These are phyloP conservation scores for Trypanosoma congolense DNA, from an alignment of 208 protist species.

Conservation along the genomic window DNA sequence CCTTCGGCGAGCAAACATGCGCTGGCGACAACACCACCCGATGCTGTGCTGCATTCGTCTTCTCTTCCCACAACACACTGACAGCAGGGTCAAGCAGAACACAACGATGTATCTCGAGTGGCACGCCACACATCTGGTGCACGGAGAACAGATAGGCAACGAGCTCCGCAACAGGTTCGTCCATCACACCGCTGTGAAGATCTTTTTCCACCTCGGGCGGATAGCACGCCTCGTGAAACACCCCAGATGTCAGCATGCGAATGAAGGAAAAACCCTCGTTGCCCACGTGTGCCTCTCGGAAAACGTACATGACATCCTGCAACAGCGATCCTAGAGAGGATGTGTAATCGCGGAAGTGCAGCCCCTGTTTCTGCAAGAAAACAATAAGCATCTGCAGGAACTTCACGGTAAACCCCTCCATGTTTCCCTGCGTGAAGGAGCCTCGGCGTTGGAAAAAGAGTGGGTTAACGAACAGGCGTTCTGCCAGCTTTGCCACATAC, in stretches of 20 bases:
- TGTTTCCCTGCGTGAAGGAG: slow-evolving; percentile 57
- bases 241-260: slow-evolving; percentile 66
- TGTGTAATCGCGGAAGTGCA: slow-evolving; percentile 72
- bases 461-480: slow-evolving; percentile 76
- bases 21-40: slow-evolving; percentile 74
- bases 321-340: slow-evolving; percentile 81
- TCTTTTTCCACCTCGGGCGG: slow-evolving; percentile 25
- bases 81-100: slow-evolving; percentile 75
- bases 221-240: slow-evolving; percentile 56
- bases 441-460: slow-evolving; percentile 78
- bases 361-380: slow-evolving; percentile 72
- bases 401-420: slow-evolving; percentile 70
- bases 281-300: slow-evolving; percentile 68
- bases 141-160: slow-evolving; percentile 77
- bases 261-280: slow-evolving; percentile 76
- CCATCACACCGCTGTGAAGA: slow-evolving; percentile 36
- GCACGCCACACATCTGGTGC: slow-evolving; percentile 65
- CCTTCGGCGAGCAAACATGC: slow-evolving; percentile 32
- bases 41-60: slow-evolving; percentile 50
- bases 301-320: slow-evolving; percentile 73
- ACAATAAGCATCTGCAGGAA: slow-evolving; percentile 72
- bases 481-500: slow-evolving; percentile 43
- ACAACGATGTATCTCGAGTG: slow-evolving; percentile 83
- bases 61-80: slow-evolving; percentile 42
- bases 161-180: slow-evolving; percentile 56